A percentile compares a stretch with the other conserved stretches of the same genome.
These are phyloP conservation scores for Lichtheimia ramosa DNA, from an alignment of 371 early-diverging fungal species.

Conservation along the genomic window DNA sequence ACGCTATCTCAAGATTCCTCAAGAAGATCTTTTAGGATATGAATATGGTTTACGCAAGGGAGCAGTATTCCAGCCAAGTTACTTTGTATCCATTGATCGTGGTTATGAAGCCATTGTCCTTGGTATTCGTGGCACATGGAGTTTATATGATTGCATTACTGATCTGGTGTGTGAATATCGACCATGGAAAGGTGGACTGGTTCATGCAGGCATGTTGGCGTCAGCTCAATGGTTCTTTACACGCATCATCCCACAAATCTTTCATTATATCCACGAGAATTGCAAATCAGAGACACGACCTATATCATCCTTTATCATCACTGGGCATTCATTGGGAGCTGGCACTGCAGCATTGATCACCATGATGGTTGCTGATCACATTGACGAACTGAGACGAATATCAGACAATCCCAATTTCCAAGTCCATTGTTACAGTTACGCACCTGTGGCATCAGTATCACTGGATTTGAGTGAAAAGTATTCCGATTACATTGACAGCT, in stretches of 20 bases:
- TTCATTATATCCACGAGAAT: slow-evolving; percentile 37
- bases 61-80: slow-evolving; percentile 75
- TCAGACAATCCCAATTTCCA: slow-evolving; percentile 44
- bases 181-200: slow-evolving; percentile 83
- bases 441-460: slow-evolving; percentile 68
- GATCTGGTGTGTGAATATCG: slow-evolving; percentile 84
- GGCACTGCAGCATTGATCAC: slow-evolving; percentile 78
- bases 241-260: slow-evolving; percentile 67
- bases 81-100: slow-evolving; percentile 72
- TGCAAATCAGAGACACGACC: slow-evolving; percentile 14
- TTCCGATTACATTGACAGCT: slow-evolving; percentile 68
- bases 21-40: slow-evolving; percentile 72
- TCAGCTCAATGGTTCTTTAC: slow-evolving; percentile 79
- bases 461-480: slow-evolving; percentile 67
- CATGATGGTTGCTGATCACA: slow-evolving; percentile 73
- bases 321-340: slow-evolving; percentile 83
- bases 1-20: slow-evolving; percentile 63
- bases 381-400: slow-evolving; percentile 54
- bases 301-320: slow-evolving; percentile 35
- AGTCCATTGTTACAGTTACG: slow-evolving; percentile 51
- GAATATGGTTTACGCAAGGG: slow-evolving; percentile 68
- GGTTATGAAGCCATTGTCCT: slow-evolving; percentile 67
- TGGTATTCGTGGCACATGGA: slow-evolving; percentile 83
- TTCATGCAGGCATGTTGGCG: slow-evolving; percentile 80
- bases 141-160: slow-evolving; percentile 76